A percentile compares a stretch with the other conserved stretches of the same genome.
Conservation (phyloP, 768 basidiomycete genomes). For the Baorangia bicolor region DNA sequence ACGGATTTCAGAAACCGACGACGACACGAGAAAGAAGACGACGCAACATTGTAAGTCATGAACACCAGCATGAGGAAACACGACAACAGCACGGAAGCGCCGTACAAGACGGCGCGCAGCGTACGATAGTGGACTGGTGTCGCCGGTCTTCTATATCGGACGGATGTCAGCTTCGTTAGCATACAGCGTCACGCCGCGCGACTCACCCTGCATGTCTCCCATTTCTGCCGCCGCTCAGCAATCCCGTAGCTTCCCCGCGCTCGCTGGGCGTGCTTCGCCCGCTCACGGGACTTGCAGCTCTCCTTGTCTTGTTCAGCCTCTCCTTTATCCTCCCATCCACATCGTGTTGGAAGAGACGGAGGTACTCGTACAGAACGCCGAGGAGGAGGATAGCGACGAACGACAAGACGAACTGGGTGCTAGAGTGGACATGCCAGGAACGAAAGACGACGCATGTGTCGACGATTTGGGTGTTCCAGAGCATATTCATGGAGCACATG, state of each 20-base stretch:
- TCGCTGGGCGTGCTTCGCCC: conserved; percentile 40
- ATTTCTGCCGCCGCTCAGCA: conserved; percentile 53
- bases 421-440: conserved; percentile 71
- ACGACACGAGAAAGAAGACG: background rate
- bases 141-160: background rate
- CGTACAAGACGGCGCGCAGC: conserved; percentile 71
- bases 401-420: conserved; percentile 58
- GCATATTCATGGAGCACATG: conserved; percentile 76
- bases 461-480: conserved; percentile 81
- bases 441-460: conserved; percentile 82
- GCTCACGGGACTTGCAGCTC: conserved; percentile 42
- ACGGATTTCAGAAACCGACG: background rate
- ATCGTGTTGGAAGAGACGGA: conserved; percentile 58
- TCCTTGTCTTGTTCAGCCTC: conserved; percentile 46
- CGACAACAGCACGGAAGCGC: conserved; percentile 71
- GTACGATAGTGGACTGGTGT: conserved; percentile 38
- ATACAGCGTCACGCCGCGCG: too few species aligned
- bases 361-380: conserved; percentile 78
- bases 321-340: conserved; percentile 61
- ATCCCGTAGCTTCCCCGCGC: conserved; percentile 49
- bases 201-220: conserved; percentile 43
- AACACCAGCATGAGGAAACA: conserved; percentile 95
- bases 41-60: conserved; percentile 95
- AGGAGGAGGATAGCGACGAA: conserved; percentile 63
- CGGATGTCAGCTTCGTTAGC: too few species aligned